Base-by-base conservation (phyloP, 768 basidiomycete genomes). In the Leccinum subgranulosum region DNA sequence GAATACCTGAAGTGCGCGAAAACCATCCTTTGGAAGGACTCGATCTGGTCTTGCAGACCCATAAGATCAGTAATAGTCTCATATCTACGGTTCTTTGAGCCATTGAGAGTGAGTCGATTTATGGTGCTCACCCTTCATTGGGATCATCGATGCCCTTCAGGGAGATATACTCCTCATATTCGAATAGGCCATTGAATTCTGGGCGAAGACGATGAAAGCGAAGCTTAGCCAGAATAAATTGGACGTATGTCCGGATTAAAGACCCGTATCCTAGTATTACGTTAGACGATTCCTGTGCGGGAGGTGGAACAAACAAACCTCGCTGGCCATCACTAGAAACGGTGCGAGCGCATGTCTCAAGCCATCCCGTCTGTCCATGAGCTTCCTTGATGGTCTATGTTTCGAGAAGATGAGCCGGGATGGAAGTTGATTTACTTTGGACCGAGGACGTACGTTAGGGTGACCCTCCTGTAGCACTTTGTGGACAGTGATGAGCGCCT, bases 151-250 rank as follows among this genome's bases (percentile, higher is more conserved):
- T 97, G 23, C 93, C 94, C 74, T 97, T 96, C 67, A 99, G 77
- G 23, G 92, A 93, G n/a, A 99, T 86, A 70, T 99, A 99, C 74
- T 99, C 97, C 69, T 98, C 95, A 66, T 99, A 99, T 74, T 99
- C 97, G 69, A 99, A 99, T 6, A 99, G 76, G 25, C 97, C 97
- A 73, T 98, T 98, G 77, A 99, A 99, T 72, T 98, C 97, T 2
- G 93, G 92, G 66, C 97, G 86, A 43, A 96, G 79, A 27, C 93
- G 89, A 73, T 98, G 97, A 74, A 98, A 98, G 43, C 94, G 83
- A 43, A 99, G 84, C 73, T 99, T 99, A 17, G 94, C 89, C 52
- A 98, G 78, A 54, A 98, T 86, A 72, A 97, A 97, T 62, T 94
- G 90, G 11, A 98, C 96, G 68, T 99, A 98, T 33, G 94, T 95